A percentile compares a stretch with the other conserved stretches of the same genome.
Evolutionary conservation across 371 early-diverging fungal species (phyloP).

Genomic region (Funneliformis caledonium): DNA sequence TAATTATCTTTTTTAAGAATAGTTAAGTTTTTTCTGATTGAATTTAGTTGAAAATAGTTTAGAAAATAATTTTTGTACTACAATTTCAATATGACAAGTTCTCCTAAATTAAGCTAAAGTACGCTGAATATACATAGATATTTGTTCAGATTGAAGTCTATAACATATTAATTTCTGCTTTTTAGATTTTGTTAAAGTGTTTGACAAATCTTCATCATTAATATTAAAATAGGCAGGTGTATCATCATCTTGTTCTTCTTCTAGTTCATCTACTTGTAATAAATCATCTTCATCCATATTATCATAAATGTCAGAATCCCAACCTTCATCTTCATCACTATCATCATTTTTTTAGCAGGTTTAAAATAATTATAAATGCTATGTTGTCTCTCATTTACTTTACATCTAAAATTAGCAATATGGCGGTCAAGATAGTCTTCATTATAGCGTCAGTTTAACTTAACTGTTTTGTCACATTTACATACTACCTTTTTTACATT

Average conservation of each 20-base stretch:
- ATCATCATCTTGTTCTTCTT: neutral
- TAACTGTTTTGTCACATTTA: neutral
- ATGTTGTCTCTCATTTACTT: neutral
- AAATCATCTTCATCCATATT: too few species aligned
- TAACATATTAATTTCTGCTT: neutral
- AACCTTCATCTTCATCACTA: too few species aligned
- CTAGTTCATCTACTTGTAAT: too few species aligned
- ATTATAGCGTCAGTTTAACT: neutral
- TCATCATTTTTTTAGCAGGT: neutral
- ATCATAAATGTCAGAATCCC: too few species aligned
- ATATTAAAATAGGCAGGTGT: neutral
- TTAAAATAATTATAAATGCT: conserved; percentile 5
- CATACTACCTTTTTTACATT: neutral
- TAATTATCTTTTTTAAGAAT: neutral
- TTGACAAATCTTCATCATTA: neutral
- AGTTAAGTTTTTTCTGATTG: neutral
- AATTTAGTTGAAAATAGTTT: neutral
- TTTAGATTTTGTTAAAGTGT: neutral
- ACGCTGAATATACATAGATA: neutral
- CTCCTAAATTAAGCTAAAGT: neutral
- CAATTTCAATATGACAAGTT: neutral
- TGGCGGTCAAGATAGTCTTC: neutral
- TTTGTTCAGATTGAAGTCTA: neutral
- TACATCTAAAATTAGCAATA: neutral
- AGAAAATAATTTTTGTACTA: neutral